phyloP scores from a whole-genome alignment of 139 green algal genomes.

The Chlamydomonas urium region DNA sequence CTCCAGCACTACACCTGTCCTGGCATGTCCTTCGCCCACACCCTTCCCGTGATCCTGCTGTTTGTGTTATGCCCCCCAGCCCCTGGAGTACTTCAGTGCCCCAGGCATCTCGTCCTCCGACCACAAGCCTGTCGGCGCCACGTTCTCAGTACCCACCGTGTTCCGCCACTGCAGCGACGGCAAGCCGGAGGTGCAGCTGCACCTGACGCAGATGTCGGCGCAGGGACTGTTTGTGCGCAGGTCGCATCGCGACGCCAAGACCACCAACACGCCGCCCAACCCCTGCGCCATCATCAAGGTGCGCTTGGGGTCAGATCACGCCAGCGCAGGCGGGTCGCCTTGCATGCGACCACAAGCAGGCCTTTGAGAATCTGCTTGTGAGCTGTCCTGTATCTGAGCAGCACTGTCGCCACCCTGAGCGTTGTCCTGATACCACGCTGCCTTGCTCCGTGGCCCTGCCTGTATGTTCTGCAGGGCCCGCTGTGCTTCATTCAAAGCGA shows the following conservation, averaged over 20 bases:
- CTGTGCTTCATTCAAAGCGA: not conserved
- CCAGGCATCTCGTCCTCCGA: conserved; percentile 52
- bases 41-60: not conserved
- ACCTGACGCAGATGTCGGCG: not conserved
- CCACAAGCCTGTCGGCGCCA: conserved; percentile 67
- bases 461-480: not conserved
- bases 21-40: too few species aligned
- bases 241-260: not conserved
- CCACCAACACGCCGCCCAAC: not conserved
- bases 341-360: not conserved
- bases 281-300: conserved; percentile 4
- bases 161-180: not conserved
- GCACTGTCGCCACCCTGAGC: not conserved
- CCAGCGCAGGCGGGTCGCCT: not conserved
- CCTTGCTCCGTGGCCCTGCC: not conserved
- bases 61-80: not conserved
- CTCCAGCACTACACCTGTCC: too few species aligned
- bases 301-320: not conserved
- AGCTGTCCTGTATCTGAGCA: too few species aligned
- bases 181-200: conserved; percentile 5
- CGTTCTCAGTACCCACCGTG: conserved; percentile 14
- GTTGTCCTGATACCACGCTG: not conserved
- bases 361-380: not conserved
- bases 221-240: conserved; percentile 25
- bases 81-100: conserved; percentile 45